Evolutionary conservation across 306 rosid species (phyloP).

Genomic region (Senna tora): DNA sequence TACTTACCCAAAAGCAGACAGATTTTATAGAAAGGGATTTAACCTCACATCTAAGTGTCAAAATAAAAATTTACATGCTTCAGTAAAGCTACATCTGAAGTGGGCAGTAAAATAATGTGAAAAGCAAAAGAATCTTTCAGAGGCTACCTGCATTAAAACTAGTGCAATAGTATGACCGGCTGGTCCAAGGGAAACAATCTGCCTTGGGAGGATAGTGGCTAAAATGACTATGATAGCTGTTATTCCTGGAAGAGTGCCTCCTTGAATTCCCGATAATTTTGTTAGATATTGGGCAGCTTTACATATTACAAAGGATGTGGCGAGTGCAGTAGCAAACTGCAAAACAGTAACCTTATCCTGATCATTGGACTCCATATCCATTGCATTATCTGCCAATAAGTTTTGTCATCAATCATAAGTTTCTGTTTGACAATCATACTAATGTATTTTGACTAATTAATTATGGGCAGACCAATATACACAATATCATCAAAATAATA

Average conservation of each 20-base stretch:
- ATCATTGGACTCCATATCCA: constrained; percentile 36
- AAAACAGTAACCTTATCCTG: constrained; percentile 45
- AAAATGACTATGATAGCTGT: constrained; percentile 66
- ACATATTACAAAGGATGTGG: constrained; percentile 63
- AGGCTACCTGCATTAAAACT: constrained; percentile 70
- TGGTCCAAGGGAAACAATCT: constrained; percentile 58
- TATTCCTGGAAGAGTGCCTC: constrained; percentile 62
- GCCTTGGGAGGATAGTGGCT: constrained; percentile 62
- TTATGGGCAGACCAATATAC: background rate
- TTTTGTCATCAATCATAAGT: background rate
- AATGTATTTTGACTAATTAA: background rate
- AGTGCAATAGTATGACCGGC: constrained; percentile 61
- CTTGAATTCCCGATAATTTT: constrained; percentile 52
- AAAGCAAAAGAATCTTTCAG: background rate
- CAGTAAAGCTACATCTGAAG: constrained; percentile 24
- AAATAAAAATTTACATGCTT: background rate
- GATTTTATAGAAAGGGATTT: background rate
- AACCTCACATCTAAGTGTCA: background rate
- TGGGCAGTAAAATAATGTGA: constrained; percentile 23
- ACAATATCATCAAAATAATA: background rate
- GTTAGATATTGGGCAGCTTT: constrained; percentile 50
- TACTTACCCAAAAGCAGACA: background rate
- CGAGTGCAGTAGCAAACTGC: constrained; percentile 57
- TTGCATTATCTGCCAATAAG: constrained; percentile 47
- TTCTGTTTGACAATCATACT: background rate